Conservation (phyloP, 2,329 filamentous ascomycete species). For the Fusarium sp. region DNA sequence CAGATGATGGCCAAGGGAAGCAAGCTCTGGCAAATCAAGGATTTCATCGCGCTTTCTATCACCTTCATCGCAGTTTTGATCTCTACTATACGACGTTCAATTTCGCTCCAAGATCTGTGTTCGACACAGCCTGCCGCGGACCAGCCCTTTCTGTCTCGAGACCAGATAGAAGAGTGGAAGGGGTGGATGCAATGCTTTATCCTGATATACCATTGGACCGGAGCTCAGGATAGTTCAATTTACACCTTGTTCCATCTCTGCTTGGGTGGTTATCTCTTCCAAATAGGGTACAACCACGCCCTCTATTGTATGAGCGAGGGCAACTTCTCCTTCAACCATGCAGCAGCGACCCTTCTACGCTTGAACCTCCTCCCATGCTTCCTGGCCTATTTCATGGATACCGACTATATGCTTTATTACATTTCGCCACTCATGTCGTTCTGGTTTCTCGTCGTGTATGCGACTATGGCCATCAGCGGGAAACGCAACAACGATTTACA, state of each 20-base stretch:
- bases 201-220: slow-evolving; percentile 68
- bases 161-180: slow-evolving; percentile 73
- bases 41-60: slow-evolving; percentile 26
- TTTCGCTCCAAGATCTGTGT: not conserved
- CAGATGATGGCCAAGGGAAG: slow-evolving; percentile 44
- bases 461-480: slow-evolving; percentile 59
- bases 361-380: slow-evolving; percentile 66
- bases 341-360: slow-evolving; percentile 64
- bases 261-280: slow-evolving; percentile 69
- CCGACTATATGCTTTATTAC: slow-evolving; percentile 64
- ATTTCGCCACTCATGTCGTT: slow-evolving; percentile 70
- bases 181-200: slow-evolving; percentile 70
- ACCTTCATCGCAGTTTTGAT: slow-evolving; percentile 10
- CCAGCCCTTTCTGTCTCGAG: not conserved
- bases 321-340: slow-evolving; percentile 67
- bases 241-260: slow-evolving; percentile 66
- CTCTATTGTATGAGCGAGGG: slow-evolving; percentile 66
- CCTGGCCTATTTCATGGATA: slow-evolving; percentile 67
- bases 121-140: not conserved
- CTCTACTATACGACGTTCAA: slow-evolving; percentile 30
- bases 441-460: slow-evolving; percentile 70
- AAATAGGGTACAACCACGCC: slow-evolving; percentile 71
- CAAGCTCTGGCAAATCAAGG: slow-evolving; percentile 16
- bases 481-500: slow-evolving; percentile 57
- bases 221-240: slow-evolving; percentile 59